Percentiles rank a stretch among this genome's conserved stretches.
These are phyloP conservation scores for Naganishia vishniacii DNA, from an alignment of 768 basidiomycete genomes.

Conservation along the genomic window DNA sequence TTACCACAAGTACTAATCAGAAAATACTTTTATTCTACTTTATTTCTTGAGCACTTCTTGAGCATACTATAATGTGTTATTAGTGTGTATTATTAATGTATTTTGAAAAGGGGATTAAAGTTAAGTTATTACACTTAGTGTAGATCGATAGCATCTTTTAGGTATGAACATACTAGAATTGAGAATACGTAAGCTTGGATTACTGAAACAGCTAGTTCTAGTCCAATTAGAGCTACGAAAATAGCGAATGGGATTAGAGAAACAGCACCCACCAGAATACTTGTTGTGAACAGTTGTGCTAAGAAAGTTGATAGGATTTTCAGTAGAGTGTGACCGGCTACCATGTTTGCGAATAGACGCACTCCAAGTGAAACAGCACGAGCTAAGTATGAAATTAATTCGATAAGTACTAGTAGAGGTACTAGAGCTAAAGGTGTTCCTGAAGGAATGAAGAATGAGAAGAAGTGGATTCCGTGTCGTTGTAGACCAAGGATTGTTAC, in stretches of 20 bases:
- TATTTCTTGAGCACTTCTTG: no score
- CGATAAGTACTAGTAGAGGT: constrained; percentile 39
- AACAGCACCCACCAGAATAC: constrained; percentile 33
- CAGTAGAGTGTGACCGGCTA: constrained; percentile 36
- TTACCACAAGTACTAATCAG: no score
- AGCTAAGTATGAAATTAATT: constrained; percentile 39
- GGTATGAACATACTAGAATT: constrained; percentile 34
- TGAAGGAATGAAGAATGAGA: constrained; percentile 35
- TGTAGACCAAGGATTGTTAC: constrained; percentile 38
- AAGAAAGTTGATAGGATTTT: constrained; percentile 36
- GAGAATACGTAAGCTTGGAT: constrained; percentile 40
- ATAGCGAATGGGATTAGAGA: constrained; percentile 39
- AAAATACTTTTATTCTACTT: no score
- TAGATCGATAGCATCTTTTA: constrained; percentile 36
- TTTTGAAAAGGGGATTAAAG: constrained; percentile 10
- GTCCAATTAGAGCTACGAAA: constrained; percentile 36
- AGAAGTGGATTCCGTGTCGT: constrained; percentile 37
- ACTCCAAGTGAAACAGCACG: constrained; percentile 38
- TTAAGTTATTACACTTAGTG: constrained; percentile 27
- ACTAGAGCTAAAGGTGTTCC: constrained; percentile 38
- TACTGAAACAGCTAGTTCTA: constrained; percentile 38
- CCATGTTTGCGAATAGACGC: constrained; percentile 37
- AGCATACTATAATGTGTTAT: no score
- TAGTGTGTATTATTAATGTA: no score
- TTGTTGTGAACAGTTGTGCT: constrained; percentile 33